Percentiles rank a stretch among this genome's conserved stretches.
Evolutionary conservation across 2,329 filamentous ascomycete species (phyloP).

Genomic region (Fusarium sp.): DNA sequence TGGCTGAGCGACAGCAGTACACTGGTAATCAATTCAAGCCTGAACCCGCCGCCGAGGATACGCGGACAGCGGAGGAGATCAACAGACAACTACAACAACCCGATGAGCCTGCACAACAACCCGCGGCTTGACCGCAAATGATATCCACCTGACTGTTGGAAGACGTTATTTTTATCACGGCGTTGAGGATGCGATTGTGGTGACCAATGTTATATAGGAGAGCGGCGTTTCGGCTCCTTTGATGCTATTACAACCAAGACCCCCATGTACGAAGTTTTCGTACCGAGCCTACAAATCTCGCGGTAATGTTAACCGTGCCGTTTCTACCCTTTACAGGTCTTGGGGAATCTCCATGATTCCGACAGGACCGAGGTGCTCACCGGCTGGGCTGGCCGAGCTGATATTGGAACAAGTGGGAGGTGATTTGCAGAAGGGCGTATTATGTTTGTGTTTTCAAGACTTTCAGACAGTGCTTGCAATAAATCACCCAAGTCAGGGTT

Average conservation of each 20-base stretch:
- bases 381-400: conserved; percentile 12
- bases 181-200: conserved; percentile 37
- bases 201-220: conserved; percentile 32
- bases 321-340: conserved; percentile 5
- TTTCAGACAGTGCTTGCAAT: neutral
- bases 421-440: neutral
- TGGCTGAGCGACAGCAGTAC: conserved; percentile 53
- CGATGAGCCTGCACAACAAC: conserved; percentile 45
- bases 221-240: conserved; percentile 41
- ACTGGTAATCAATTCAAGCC: conserved; percentile 51
- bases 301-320: conserved; percentile 7
- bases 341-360: conserved; percentile 4
- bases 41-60: conserved; percentile 56
- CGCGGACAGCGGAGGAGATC: conserved; percentile 64
- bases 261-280: conserved; percentile 3
- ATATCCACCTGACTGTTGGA: conserved; percentile 25
- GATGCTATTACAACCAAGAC: conserved; percentile 13
- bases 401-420: neutral
- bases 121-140: conserved; percentile 35
- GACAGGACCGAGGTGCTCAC: conserved; percentile 1
- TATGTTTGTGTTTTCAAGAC: neutral
- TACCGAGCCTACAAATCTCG: neutral
- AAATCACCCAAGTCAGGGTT: conserved; percentile 5
- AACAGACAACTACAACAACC: conserved; percentile 65
- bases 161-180: conserved; percentile 27